Evolutionary conservation across 2,329 filamentous ascomycete genomes (phyloP), one percentile per base, ranked within the genome.

Genomic region (Alternaria gansuensis): DNA sequence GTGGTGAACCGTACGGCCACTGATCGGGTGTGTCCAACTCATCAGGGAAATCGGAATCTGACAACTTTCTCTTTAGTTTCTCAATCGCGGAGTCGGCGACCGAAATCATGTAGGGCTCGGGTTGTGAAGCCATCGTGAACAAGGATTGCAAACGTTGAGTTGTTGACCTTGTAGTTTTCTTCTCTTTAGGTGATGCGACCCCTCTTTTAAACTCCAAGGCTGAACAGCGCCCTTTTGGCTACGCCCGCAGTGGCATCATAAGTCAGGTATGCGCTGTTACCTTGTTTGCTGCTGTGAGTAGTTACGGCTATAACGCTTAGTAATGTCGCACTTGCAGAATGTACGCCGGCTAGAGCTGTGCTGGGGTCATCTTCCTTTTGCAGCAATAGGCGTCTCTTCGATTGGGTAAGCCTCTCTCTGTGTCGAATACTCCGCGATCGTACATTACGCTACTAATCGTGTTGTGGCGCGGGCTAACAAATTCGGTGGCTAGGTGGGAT

Each of bases 1-100:
- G 74, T 0, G 87, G 87, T 10, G 84, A 80, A 14, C 88, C 88
- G 65, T 87, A 84, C 14, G 83, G 79, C 86, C 86, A 86, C 41
- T 85, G 71, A 11, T 75, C 66, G 13, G 57, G 45, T 14, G 69
- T 65, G n/a, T 75, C 72, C 3, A 80, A 77, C 69, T 88, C 86
- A 66, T 87, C 82, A 0, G 87, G 87, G 48, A 87, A 86, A 7
- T 80, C 79, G 4, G 85, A 75, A 2, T 81, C 75, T 0, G 80
- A 74, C 2, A 90, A 82, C 67, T 87, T 88, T 28, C 81, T 78
- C 59, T 83, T 81, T 2, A 90, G 79, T n/a, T 79, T 78, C 9
- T 83, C 76, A 14, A 90, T 74, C 21, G 82, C 78, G 6, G 78
- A 72, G 39, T 88, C 65, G 1, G 67, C 53, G 23, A 76, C 58